Conservation (phyloP, 2,329 filamentous ascomycete species). For the Calonectria multiphialidica region DNA sequence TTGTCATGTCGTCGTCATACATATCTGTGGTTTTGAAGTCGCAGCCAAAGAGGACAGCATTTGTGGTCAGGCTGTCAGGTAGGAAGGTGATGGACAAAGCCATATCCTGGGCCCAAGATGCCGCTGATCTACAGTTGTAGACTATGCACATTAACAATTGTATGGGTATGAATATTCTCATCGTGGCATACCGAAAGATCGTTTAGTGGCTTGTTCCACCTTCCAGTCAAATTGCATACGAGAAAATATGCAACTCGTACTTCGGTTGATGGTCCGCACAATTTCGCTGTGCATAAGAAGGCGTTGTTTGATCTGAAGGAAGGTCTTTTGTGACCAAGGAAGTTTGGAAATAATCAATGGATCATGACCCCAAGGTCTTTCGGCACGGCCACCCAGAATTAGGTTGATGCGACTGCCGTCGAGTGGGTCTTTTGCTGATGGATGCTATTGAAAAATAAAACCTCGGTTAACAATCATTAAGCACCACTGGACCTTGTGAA, state of each 20-base stretch:
- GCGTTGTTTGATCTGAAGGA: neutral
- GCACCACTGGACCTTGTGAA: neutral
- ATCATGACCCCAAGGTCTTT: neutral
- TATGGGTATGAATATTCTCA: too few species aligned
- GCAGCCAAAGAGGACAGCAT: conserved; percentile 26
- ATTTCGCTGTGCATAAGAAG: conserved; percentile 20
- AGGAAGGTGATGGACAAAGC: conserved; percentile 29
- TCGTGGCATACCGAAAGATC: neutral
- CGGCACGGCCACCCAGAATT: neutral
- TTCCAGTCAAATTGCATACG: conserved; percentile 3
- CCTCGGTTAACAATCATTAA: neutral
- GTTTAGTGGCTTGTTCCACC: neutral
- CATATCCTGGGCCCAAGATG: conserved; percentile 25
- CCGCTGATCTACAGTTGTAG: conserved; percentile 28
- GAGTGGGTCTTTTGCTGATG: too few species aligned
- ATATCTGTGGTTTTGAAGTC: conserved; percentile 5
- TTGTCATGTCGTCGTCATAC: neutral
- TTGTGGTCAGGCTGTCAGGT: conserved; percentile 18
- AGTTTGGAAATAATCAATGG: neutral
- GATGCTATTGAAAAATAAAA: neutral
- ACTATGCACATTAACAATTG: conserved; percentile 10
- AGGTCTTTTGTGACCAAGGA: neutral
- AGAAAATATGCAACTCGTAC: conserved; percentile 27
- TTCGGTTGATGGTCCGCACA: conserved; percentile 24
- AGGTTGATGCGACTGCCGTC: neutral